phyloP scores from a whole-genome alignment of 129 eudicot species.

The Solidago caesia region DNA sequence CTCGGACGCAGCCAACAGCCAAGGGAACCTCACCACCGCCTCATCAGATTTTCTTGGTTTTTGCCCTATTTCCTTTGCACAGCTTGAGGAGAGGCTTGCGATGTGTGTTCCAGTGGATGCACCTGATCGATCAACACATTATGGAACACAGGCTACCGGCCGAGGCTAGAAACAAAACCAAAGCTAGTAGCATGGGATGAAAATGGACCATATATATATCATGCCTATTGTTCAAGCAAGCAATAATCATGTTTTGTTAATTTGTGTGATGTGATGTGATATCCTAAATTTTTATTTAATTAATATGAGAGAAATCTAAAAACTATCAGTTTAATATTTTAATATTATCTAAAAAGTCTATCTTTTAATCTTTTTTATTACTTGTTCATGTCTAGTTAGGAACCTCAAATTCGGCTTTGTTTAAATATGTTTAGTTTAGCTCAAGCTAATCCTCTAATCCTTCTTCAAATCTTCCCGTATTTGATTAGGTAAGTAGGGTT shows the following conservation, averaged over 20 bases:
- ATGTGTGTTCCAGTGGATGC: conserved; percentile 28
- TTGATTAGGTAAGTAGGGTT: too few relatives aligned
- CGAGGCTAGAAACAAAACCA: conserved; percentile 12
- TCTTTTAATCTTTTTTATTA: too few relatives aligned
- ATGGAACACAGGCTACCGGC: conserved; percentile 9
- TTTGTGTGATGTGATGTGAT: background rate
- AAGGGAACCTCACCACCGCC: conserved; percentile 26
- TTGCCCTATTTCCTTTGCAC: conserved; percentile 37
- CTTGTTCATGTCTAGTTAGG: too few relatives aligned
- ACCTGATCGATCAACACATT: background rate
- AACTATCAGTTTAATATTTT: too few relatives aligned
- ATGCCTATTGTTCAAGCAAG: background rate
- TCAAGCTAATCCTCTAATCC: too few relatives aligned
- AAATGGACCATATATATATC: conserved; percentile 16
- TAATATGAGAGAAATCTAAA: too few relatives aligned
- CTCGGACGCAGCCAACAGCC: conserved; percentile 29
- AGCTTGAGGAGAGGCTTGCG: conserved; percentile 38
- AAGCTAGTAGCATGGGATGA: conserved; percentile 15
- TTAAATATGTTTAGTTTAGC: too few relatives aligned
- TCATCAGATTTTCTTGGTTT: conserved; percentile 34
- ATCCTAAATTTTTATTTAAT: conserved; percentile 7
- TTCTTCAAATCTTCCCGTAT: too few relatives aligned
- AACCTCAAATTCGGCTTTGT: too few relatives aligned
- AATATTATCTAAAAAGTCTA: too few relatives aligned
- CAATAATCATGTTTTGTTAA: conserved; percentile 1